Evolutionary conservation across 805 yeast genomes (phyloP), one percentile per base, ranked within the genome.

Genomic region (Saccharomycopsis sp.): DNA sequence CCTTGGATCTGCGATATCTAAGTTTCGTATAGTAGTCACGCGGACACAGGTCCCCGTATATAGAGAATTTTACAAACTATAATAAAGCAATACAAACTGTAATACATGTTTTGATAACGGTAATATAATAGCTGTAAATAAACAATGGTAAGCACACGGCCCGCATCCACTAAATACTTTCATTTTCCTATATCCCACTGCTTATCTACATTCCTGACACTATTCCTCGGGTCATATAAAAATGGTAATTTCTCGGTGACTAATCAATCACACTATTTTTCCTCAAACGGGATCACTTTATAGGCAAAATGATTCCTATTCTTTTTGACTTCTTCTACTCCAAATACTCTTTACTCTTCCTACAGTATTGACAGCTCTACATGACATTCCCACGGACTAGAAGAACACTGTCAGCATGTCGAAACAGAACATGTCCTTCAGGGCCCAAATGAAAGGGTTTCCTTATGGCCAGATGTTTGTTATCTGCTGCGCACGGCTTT

Each of bases 381-480:
- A 5, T 29, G 38, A 29, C 5, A 5, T n/a, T n/a, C 12, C 38
- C 38, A 29, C 5, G 38, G 38, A 29, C 38, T 12, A 29, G 5
- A 29, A 29, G 38, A 44, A 8, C 49, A 44, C 9, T 44, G 5
- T 17, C 19, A 44, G 22, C 19, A 44, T 44, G 49, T n/a, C 49
- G 20, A 12, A 12, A 5, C 38, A 15, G 2, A 61, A 60, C 20
- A 60, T 65, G 22, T 64, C 73, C n/a, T 78, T 79, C 63, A 68
- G 73, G 50, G 78, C 82, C 61, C 85, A 80, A 65, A 73, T 83
- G 72, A 69, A 66, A 47, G 86, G 82, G 23, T 82, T 83, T 65
- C 87, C 87, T 17, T 72, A 77, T 65, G 70, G 77, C 66, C 87
- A 83, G 64, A 63, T 75, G 52, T 57, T 66, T 3, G 74, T 75